Evolutionary conservation across 2,329 filamentous ascomycete species (phyloP).

Genomic region (Botryotinia calthae): DNA sequence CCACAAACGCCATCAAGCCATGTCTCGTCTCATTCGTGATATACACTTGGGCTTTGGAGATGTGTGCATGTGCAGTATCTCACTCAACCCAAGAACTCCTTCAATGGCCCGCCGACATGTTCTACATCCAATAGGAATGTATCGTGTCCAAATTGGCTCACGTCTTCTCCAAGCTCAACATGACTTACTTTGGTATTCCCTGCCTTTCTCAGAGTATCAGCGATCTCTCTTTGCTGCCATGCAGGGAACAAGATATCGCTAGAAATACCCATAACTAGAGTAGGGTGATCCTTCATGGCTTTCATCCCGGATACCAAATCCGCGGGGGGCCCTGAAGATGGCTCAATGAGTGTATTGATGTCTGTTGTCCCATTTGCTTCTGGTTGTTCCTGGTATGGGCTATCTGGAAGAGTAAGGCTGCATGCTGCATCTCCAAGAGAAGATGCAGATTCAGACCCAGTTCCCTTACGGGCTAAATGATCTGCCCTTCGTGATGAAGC

Average conservation of each 20-base stretch:
- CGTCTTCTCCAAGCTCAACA: constrained; percentile 88
- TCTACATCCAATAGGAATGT: constrained; percentile 92
- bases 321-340: constrained; percentile 59
- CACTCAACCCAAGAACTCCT: constrained; percentile 63
- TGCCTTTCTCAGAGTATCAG: constrained; percentile 70
- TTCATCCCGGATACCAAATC: constrained; percentile 78
- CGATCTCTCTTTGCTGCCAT: constrained; percentile 96
- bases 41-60: not conserved
- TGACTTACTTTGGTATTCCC: constrained; percentile 84
- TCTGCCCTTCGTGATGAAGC: constrained; percentile 61
- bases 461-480: constrained; percentile 56
- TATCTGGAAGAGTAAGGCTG: constrained; percentile 76
- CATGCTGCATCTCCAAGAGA: constrained; percentile 51
- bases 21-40: constrained; percentile 11
- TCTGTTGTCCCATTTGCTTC: constrained; percentile 44
- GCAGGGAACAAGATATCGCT: constrained; percentile 96
- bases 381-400: constrained; percentile 83
- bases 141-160: constrained; percentile 93
- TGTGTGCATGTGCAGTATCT: not conserved
- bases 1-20: constrained; percentile 16
- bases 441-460: constrained; percentile 37
- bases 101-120: constrained; percentile 82
- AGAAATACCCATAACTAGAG: constrained; percentile 87
- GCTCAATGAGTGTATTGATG: constrained; percentile 37
- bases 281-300: constrained; percentile 70